Base-by-base conservation (phyloP, 1,284 basidiomycete genomes). In the Tremellales sp. region DNA sequence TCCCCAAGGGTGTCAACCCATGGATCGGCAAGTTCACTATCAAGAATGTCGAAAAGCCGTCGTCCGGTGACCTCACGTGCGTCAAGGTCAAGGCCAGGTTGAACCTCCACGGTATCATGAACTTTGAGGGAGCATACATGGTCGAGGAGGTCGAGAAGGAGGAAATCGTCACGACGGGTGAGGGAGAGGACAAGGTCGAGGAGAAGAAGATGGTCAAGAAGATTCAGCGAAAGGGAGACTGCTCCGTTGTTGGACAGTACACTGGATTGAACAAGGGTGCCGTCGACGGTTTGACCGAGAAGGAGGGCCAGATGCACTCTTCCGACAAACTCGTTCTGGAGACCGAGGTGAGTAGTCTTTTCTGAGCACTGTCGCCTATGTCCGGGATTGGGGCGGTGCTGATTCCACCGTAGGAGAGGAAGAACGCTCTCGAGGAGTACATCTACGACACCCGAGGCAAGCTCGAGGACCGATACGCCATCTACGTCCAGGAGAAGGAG, bases 351-450 rank as follows among this genome's bases (percentile, higher is more conserved):
- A 37, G 80, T 75, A 40, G 8, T 10, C 48, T 37, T 44, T 45
- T 29, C 24, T 44, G 24, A 26, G n/a, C n/a, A n/a, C 36, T 53
- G 21, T 35, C 43, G 22, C 15, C 26, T 40, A 22, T 19, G 15
- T 29, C 36, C 2, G 41, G 10, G 17, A 49, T 36, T 5, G 13
- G 29, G 15, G 17, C n/a, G 23, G n/a, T 10, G 17, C 15, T 15
- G 25, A 11, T 43, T 4, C 17, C 7, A 13, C n/a, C n/a, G 11
- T 43, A 90, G 87, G 88, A 96, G 75, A 84, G 88, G 72, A 97
- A 94, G 79, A 96, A 97, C 72, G 90, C 91, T 13, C 83, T 97
- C 22, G 92, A 97, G 77, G 92, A 96, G 77, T 96, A 93, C 78
- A 86, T 96, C 57, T 96, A 96, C 77, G 90, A 97, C 73, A 89